phyloP scores from a whole-genome alignment of 345 rosid genomes.

The Murraya paniculata region DNA sequence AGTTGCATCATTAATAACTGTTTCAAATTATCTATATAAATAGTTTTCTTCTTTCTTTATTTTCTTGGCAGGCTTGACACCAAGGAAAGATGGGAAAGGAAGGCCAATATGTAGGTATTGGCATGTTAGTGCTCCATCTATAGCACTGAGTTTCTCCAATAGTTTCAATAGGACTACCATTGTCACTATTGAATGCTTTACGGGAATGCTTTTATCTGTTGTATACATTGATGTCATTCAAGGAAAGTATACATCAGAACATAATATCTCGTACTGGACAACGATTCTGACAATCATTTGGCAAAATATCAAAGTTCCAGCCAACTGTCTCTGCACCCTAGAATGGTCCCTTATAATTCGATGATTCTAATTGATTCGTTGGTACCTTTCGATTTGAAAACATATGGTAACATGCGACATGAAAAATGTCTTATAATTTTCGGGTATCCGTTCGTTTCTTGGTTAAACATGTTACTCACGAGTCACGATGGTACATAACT shows the following conservation, averaged over 20 bases:
- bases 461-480: no score
- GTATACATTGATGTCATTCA: not conserved
- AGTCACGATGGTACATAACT: no score
- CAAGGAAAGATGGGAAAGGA: conserved; percentile 77
- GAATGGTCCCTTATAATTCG: not conserved
- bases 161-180: not conserved
- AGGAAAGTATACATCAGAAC: not conserved
- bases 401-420: not conserved
- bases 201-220: not conserved
- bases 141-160: not conserved
- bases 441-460: no score
- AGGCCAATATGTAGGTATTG: conserved; percentile 55
- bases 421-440: not conserved
- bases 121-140: not conserved
- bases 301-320: not conserved
- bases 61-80: conserved; percentile 54
- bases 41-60: not conserved
- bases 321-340: not conserved
- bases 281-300: not conserved
- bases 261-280: not conserved
- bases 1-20: not conserved
- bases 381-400: not conserved
- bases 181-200: not conserved
- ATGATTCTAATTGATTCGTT: not conserved
- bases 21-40: not conserved